Evolutionary conservation across 2,329 filamentous ascomycete genomes (phyloP), one percentile per base, ranked within the genome.

Genomic region (Trichoderma sp.): DNA sequence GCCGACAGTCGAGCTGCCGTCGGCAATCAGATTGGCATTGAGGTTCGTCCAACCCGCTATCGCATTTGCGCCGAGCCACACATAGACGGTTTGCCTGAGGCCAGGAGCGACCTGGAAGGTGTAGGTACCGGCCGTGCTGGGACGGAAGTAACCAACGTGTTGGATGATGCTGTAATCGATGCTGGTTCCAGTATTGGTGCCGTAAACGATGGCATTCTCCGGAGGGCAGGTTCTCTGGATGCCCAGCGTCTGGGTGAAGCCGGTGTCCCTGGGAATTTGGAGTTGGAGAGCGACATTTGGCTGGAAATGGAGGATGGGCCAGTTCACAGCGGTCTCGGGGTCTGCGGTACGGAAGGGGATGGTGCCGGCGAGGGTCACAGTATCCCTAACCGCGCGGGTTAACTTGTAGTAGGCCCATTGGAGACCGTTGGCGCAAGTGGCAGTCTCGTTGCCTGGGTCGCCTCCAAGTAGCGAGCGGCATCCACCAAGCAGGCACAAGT

Each of bases 141-240:
- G 65, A 26, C 51, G 30, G 26, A 67, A 67, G 18, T 39, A 67
- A 5, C 55, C 65, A n/a, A 60, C 39, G 13, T 67, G 65, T 43
- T 67, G 55, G 18, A 67, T 18, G 46, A 67, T 43, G 26, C 21
- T 59, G 24, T 67, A 67, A n/a, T 60, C 56, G 28, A 60, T 32
- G 24, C 32, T 2, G 3, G 13, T 16, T 5, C 39, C 30, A 6
- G 14, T 11, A 8, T 30, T 26, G 6, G 4, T 43, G 11, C 24
- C 32, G 18, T 67, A 67, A 3, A 60, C 24, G 3, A 8, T 11
- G 13, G 28, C 43, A 11, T 30, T 10, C 32, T 67, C 55, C 3
- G 43, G 30, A 39, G 39, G 21, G 4, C 56, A 67, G 2, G 21
- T 14, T 10, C 5, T 18, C 3, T 13, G 3, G 13, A 67, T 28